Evolutionary conservation across 305 asterid species (phyloP), one percentile per base, ranked within the genome.

Genomic region (Petunia hybrid): DNA sequence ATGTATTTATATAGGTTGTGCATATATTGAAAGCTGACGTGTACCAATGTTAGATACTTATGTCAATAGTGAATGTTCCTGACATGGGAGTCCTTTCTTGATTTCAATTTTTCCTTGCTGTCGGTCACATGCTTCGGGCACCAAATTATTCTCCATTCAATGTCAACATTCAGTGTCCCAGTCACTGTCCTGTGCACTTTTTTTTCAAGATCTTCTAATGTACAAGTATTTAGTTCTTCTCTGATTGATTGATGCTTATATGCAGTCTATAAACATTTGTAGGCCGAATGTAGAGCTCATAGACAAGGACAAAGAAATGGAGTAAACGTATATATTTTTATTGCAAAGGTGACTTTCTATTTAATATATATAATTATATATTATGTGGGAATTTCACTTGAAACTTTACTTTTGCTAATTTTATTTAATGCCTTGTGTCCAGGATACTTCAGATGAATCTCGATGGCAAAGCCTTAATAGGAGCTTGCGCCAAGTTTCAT

Each of bases 221-320:
- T 7, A 6, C 31, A 73, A 73, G 57, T 74, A 42, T 75, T 63
- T 80, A 35, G 22, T 22, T 70, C 71, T 62, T 74, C 9, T 73
- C 63, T 76, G 59, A 62, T 81, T 43, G 12, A 76, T 78, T 87
- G 82, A 84, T 81, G 85, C 85, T 87, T 83, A 40, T 71, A 63
- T 81, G 78, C 64, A 62, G 81, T 79, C 83, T 81, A 22, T 22
- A 39, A 80, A 77, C 78, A 83, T 78, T 83, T 84, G 85, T 80
- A 95, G 99, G 99, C 99, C 82, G 98, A 95, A 92, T 92, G 89
- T 87, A 92, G 99, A 90, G 97, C 96, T 82, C 99, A 94, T 83
- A 91, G 99, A 86, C 92, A 88, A 77, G 99, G 99, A 70, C 99
- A 95, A 85, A 94, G 86, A 77, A 91, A 93, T 73, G 90, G 86